Evolutionary conservation across 2,329 filamentous ascomycete species (phyloP), one percentile per base, ranked within the genome.

Genomic region (Hypomyces perniciosus): DNA sequence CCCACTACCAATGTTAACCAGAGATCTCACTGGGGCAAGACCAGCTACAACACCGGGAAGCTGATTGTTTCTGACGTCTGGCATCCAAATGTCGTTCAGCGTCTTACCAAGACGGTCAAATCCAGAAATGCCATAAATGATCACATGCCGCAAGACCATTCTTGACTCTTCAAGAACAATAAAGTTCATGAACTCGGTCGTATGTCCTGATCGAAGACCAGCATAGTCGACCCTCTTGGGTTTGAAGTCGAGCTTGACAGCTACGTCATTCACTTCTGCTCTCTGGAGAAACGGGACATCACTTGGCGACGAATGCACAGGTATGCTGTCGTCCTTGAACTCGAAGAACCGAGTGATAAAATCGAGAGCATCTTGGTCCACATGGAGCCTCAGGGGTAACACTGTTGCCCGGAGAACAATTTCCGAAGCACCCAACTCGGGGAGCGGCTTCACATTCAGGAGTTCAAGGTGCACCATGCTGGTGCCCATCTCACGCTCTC

Each of bases 181-280:
- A 65, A 99, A 96, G 67, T 99, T 99, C 91, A 97, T 97, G 62
- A 99, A 95, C 66, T 99, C 93, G 0, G 90, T 95, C 1, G 93
- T 97, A 58, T 89, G 90, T 2, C 93, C 93, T 1, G 93, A 96
- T 28, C 91, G 84, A 4, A 99, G 79, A 4, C 91, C 91, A 0
- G 85, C 88, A 60, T 99, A 99, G 67, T 99, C 92, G 13, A 99
- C 89, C n/a, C 90, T 83, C 69, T 99, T 97, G 7, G 93, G 93
- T 67, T 99, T 99, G 72, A 99, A 99, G 68, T 99, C 93, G 4
- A 83, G 81, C 62, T 87, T 90, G 50, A 99, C 79, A 2, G 84
- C 84, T 27, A 99, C 81, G 4, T 88, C 82, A 57, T 89, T 87
- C 43, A 99, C 78, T 69, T 97, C 93, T 1, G 90, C 85, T 48